Percentiles rank a stretch among this genome's conserved stretches.
Conservation (phyloP, 371 early-diverging fungal genomes). For the Smittium culicis region DNA sequence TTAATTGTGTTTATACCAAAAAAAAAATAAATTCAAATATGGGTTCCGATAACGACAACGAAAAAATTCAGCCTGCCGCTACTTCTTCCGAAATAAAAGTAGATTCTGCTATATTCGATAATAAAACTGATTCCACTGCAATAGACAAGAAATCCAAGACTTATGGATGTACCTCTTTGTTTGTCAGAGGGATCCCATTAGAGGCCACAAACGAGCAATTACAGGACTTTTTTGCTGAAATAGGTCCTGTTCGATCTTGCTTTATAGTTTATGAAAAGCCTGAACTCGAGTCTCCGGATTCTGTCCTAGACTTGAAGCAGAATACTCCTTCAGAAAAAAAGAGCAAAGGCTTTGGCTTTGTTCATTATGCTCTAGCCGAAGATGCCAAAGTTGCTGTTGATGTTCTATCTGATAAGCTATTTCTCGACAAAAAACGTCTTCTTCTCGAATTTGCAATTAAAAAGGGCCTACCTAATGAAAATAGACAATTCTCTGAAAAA, state of each 20-base stretch:
- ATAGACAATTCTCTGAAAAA: conserved; percentile 10
- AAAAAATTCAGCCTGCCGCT: not conserved
- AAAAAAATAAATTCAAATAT: no score
- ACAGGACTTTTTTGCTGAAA: conserved; percentile 70
- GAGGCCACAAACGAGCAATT: conserved; percentile 64
- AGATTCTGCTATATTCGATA: no score
- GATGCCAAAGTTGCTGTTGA: conserved; percentile 71
- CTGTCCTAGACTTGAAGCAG: conserved; percentile 11
- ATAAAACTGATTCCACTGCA: no score
- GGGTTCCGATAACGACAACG: not conserved
- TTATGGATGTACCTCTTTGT: conserved; percentile 44
- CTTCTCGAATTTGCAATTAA: conserved; percentile 62
- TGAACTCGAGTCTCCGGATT: conserved; percentile 9
- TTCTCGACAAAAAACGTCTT: conserved; percentile 45
- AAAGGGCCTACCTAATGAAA: conserved; percentile 24
- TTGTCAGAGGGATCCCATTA: conserved; percentile 72
- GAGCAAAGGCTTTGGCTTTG: conserved; percentile 73
- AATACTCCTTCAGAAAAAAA: not conserved
- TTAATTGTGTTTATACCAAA: no score
- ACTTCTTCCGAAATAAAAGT: not conserved
- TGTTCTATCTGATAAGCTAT: conserved; percentile 51
- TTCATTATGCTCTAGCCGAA: conserved; percentile 72
- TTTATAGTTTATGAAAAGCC: conserved; percentile 55
- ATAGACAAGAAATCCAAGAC: not conserved
- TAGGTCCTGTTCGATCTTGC: conserved; percentile 79